Base-by-base conservation (phyloP, 305 asterid species). In the Plantago coronopus region DNA sequence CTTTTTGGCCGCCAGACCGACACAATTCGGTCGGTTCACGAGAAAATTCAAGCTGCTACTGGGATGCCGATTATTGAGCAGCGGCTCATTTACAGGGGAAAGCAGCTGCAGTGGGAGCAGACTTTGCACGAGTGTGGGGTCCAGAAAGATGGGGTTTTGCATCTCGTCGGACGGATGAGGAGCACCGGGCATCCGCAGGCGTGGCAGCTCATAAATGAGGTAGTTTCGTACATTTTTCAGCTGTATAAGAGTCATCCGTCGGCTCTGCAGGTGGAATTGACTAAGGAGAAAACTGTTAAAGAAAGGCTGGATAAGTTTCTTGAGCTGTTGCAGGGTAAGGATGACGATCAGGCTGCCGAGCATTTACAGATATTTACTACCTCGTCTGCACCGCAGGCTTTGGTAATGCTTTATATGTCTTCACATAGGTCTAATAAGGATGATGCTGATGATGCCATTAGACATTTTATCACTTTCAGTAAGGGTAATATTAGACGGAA, bases 131-230 rank as follows among this genome's bases (percentile, higher is more conserved):
- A 82, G 0, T 87, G 88, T 37, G 23, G 63, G 0, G 76, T 93
- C 7, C 73, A 83, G 16, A 85, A 79, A 1, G 97, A 89, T 53
- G 87, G 96, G 0, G 71, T 75, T 1, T 66, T 93, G 23, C 78
- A 83, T 14, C 59, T 93, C 16, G 86, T 85, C 2, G 95, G 87
- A 5, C 83, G 97, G 0, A 72, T 89, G 91, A 72, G 96, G 64
- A 85, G 94, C 72, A 83, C 95, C 0, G 80, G 56, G 0, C 89
- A 91, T 51, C 98, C 97, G 4, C 76, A 70, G 29, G 89, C 97
- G 0, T 87, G 95, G 94, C 82, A 79, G 65, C 72, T 76, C 22
- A 72, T 93, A 57, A 73, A 85, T 59, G 91, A 78, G 4, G 68
- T 93, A 19, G 72, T 93, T 20, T 75, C 86, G 0, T 25, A 59